phyloP scores from a whole-genome alignment of 225 moss, liverwort and hornwort genomes.

The Antitrichia curtipendula region DNA sequence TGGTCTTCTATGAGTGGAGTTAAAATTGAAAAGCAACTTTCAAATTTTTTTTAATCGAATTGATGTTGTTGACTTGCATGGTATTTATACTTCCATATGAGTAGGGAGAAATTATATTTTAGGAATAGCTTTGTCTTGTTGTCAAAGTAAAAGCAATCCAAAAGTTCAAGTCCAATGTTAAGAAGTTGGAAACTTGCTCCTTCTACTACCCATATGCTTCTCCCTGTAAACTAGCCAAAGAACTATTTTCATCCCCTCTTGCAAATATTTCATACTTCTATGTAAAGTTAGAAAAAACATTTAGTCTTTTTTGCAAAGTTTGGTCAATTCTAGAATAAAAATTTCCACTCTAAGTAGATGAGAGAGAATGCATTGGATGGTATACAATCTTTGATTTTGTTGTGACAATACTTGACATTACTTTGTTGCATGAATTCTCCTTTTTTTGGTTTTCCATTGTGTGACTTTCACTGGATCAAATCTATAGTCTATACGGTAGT shows the following conservation, averaged over 20 bases:
- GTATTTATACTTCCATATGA: not conserved
- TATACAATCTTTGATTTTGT: not conserved
- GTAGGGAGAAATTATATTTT: not conserved
- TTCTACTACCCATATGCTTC: not conserved
- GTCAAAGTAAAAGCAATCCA: not conserved
- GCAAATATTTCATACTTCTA: not conserved
- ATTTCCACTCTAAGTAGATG: fast-evolving
- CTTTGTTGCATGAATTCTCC: not conserved
- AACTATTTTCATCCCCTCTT: fast-evolving
- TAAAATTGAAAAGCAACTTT: fast-evolving
- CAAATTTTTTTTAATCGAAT: not conserved
- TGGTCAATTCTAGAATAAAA: fast-evolving
- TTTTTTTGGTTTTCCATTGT: not conserved
- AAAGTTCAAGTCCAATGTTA: not conserved
- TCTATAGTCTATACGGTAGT: too few relatives aligned
- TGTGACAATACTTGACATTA: not conserved
- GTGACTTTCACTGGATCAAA: not conserved
- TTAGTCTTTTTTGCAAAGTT: not conserved
- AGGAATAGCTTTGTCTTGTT: not conserved
- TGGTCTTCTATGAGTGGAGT: not conserved
- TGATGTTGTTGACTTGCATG: fast-evolving
- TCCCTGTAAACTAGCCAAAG: fast-evolving
- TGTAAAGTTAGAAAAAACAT: not conserved
- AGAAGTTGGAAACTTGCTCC: too few relatives aligned
- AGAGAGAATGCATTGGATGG: not conserved